Base-by-base conservation (phyloP, 192 early-diverging fungal genomes). In the Backusella australiensis region DNA sequence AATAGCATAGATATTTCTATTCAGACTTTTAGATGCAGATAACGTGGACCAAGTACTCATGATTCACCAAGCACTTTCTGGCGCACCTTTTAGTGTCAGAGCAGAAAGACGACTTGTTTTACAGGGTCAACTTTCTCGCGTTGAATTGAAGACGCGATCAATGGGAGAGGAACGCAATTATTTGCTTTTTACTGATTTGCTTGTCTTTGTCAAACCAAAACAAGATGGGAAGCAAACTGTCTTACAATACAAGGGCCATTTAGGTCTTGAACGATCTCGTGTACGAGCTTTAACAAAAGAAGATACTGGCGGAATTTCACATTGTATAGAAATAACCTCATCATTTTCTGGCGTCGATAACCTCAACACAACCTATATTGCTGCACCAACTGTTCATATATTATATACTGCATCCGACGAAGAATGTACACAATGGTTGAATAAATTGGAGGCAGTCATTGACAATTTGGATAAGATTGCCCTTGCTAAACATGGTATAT, bases 211-310 rank as follows among this genome's bases (percentile, higher is more conserved):
- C 23, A 65, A 39, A 41, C 67, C 71, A 42, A 77, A 74, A 68
- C 72, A 67, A 56, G 77, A 74, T 12, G 39, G 67, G 19, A 76
- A 81, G 41, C 49, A 39, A 44, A 77, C 72, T 0, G 38, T 70
- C 1, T 39, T 81, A 4, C 75, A 77, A 36, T 81, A 77, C 75
- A 81, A 81, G 44, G 72, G 68, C 8, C 76, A 77, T 35, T 52
- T 81, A 2, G 36, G 12, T 1, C 75, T 81, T 14, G 72, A 77
- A 9, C 14, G 56, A 38, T 73, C 76, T 21, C 35, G 63, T 17
- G 34, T 81, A 4, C 75, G 76, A 26, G 42, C 67, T 6, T 44
- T 74, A 14, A 39, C 52, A n/a, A 38, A 39, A 15, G 34, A 65
- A 42, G 75, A 81, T 66, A 34, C 59, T 26, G 73, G 70, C 4